Conservation (phyloP, 1,284 basidiomycete genomes). For the Papiliotrema terrestris region DNA sequence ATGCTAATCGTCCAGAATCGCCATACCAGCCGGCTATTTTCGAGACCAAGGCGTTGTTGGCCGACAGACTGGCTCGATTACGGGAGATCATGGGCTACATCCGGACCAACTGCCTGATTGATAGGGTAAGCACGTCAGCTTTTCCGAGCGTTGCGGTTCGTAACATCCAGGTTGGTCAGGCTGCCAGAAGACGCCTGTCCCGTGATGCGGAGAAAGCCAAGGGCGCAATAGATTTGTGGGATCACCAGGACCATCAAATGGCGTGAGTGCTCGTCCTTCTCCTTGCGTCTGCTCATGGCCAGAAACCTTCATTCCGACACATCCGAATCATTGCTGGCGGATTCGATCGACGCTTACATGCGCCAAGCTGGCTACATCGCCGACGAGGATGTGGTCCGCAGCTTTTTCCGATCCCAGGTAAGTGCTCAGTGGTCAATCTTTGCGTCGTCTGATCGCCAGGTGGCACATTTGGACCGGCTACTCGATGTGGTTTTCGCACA, state of each 20-base stretch:
- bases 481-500: slow-evolving; percentile 40
- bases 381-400: slow-evolving; percentile 73
- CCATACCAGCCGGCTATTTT: slow-evolving; percentile 70
- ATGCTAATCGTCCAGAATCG: slow-evolving; percentile 54
- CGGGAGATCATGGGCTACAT: slow-evolving; percentile 83
- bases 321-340: slow-evolving; percentile 45
- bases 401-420: slow-evolving; percentile 77
- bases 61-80: slow-evolving; percentile 68
- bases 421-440: slow-evolving; percentile 1
- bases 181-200: slow-evolving; percentile 68
- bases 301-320: slow-evolving; percentile 32
- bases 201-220: slow-evolving; percentile 87
- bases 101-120: slow-evolving; percentile 73
- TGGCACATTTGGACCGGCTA: slow-evolving; percentile 38
- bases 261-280: slow-evolving; percentile 32
- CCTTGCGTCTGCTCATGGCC: slow-evolving; percentile 2
- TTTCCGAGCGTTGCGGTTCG: neutral
- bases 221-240: slow-evolving; percentile 79
- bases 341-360: slow-evolving; percentile 46
- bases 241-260: slow-evolving; percentile 61
- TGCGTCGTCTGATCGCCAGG: slow-evolving; percentile 6
- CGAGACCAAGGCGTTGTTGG: slow-evolving; percentile 77
- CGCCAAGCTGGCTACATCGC: slow-evolving; percentile 37
- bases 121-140: slow-evolving; percentile 55
- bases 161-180: slow-evolving; percentile 47